Evolutionary conservation across 371 early-diverging fungal genomes (phyloP), one percentile per base, ranked within the genome.

Genomic region (Saksenaea oblongispora): DNA sequence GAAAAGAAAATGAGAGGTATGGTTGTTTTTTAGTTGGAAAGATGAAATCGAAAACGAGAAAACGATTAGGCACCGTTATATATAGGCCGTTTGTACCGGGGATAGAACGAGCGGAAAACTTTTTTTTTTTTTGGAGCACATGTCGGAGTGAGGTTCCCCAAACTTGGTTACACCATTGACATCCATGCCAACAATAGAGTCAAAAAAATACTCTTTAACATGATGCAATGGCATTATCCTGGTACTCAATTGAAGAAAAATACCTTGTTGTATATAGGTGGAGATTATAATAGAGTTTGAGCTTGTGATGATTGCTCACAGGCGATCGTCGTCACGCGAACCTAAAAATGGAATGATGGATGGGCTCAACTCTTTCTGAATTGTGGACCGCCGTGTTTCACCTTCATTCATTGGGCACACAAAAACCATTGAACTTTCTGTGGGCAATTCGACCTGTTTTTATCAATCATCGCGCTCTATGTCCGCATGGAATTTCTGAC

Each of bases 401-500:
- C 24, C 24, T 22, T 22, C 24, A 10, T 47, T 47, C 22, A 22
- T 18, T 22, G n/a, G 51, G 22, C 14, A n/a, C 42, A 47, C 51
- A 47, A n/a, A 47, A 47, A 7, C 24, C 51, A 47, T 47, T 47
- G 22, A 47, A 47, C 51, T 22, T 47, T 22, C 51, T 47, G 18
- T 47, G 10, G 22, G 17, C 17, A 9, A 9, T 22, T 47, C 22
- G n/a, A 47, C 22, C 51, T 22, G 51, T 47, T 47, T 47, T 47
- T 47, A 22, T 47, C 51, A 47, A 22, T 22, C n/a, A 18, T 3
- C 51, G 15, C 22, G n/a, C 22, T 10, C n/a, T 47, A 47, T 47
- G 51, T 47, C 51, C 51, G 51, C 51, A 47, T 47, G 24, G 51
- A 47, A 47, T 47, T 47, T 47, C 51, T 47, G 24, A 47, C 47